phyloP scores from a whole-genome alignment of 2,329 filamentous ascomycete species.

The Fusarium sp. region DNA sequence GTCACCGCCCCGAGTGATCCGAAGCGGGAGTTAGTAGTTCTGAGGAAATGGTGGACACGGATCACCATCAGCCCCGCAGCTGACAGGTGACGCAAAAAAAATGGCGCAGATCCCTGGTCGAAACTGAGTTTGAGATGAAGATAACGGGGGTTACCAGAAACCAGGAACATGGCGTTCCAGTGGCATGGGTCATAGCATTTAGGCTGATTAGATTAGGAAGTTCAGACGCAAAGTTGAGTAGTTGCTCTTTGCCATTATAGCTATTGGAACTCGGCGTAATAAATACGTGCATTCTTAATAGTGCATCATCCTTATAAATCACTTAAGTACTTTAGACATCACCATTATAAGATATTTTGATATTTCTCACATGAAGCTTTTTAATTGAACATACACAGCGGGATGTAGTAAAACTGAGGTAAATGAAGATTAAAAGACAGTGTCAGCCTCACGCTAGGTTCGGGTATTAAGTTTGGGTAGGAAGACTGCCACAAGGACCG shows the following conservation, averaged over 20 bases:
- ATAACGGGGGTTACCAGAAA: not conserved
- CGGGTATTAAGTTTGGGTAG: too few species aligned
- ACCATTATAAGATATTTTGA: too few species aligned
- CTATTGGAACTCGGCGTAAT: not conserved
- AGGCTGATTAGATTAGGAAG: not conserved
- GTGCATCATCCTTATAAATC: too few species aligned
- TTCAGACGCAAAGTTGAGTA: too few species aligned
- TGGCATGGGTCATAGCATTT: not conserved
- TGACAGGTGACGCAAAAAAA: constrained; percentile 5
- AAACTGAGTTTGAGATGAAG: not conserved
- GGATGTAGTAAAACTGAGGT: too few species aligned
- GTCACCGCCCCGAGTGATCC: not conserved
- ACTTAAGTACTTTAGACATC: too few species aligned
- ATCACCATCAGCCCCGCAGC: constrained; percentile 2
- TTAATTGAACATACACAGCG: too few species aligned
- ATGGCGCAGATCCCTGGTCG: constrained; percentile 11
- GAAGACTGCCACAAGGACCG: too few species aligned
- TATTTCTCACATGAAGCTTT: too few species aligned
- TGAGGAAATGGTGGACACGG: not conserved
- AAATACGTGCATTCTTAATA: too few species aligned
- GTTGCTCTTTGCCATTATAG: not conserved
- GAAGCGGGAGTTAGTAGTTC: not conserved
- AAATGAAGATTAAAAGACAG: too few species aligned
- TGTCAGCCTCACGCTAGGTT: too few species aligned
- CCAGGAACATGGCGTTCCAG: not conserved